These are phyloP conservation scores for Porcisia hertigi DNA, from an alignment of 208 protist species.

Conservation along the genomic window DNA sequence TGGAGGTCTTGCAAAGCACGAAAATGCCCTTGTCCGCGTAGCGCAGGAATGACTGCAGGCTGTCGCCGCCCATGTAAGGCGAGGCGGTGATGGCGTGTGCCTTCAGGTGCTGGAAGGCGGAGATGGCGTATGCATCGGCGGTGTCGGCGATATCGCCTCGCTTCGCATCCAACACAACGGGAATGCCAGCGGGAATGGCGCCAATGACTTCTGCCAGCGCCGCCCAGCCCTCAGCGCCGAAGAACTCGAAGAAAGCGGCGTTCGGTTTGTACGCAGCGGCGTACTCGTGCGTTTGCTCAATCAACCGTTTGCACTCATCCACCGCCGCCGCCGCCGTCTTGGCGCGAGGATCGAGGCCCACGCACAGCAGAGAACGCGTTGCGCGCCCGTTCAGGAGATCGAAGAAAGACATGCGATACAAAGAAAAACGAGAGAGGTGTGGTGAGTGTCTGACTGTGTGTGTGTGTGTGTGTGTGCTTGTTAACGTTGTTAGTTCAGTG, in stretches of 20 bases:
- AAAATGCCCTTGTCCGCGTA: conserved; percentile 81
- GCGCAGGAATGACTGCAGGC: conserved; percentile 76
- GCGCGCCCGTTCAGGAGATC: conserved; percentile 83
- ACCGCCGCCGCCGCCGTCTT: conserved; percentile 61
- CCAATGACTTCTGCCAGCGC: conserved; percentile 66
- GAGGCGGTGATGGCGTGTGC: conserved; percentile 87
- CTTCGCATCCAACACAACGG: conserved; percentile 88
- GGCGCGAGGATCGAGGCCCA: conserved; percentile 84
- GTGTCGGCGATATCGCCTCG: conserved; percentile 89
- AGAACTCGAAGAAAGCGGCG: conserved; percentile 88
- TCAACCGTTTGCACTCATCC: conserved; percentile 72
- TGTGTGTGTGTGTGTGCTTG: not conserved
- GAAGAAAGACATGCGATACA: conserved; percentile 56
- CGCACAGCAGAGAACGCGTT: conserved; percentile 79
- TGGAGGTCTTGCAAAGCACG: conserved; percentile 89
- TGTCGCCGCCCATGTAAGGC: conserved; percentile 89
- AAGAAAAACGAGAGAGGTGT: conserved; percentile 1
- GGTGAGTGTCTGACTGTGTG: not conserved
- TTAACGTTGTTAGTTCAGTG: too few species aligned
- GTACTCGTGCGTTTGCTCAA: conserved; percentile 80
- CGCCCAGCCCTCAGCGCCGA: conserved; percentile 73
- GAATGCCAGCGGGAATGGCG: conserved; percentile 70
- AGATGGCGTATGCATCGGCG: conserved; percentile 83
- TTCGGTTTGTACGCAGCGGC: conserved; percentile 90
- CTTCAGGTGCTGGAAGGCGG: conserved; percentile 76